These are phyloP conservation scores for Ilex paraguariensis DNA, from an alignment of 305 asterid species.

Conservation along the genomic window DNA sequence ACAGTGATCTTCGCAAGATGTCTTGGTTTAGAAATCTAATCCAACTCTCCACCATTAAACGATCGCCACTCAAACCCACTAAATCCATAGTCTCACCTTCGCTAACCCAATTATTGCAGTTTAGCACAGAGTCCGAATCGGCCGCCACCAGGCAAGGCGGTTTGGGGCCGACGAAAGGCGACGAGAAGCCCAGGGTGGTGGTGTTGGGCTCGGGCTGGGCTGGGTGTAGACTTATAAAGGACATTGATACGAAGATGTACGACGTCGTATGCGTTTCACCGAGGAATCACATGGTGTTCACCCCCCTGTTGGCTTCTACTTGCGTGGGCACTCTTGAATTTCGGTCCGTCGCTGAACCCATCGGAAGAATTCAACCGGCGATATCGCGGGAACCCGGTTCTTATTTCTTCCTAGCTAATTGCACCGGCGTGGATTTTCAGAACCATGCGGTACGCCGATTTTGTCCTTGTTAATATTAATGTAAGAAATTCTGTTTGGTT, in stretches of 20 bases:
- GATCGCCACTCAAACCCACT: conserved; percentile 15
- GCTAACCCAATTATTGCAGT: conserved; percentile 38
- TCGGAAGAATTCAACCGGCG: conserved; percentile 93
- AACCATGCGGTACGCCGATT: too few species aligned
- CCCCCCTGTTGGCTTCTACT: conserved; percentile 89
- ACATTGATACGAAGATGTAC: conserved; percentile 53
- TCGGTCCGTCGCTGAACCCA: conserved; percentile 94
- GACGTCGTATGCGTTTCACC: conserved; percentile 89
- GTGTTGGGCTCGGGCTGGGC: conserved; percentile 97
- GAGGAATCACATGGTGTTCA: conserved; percentile 93
- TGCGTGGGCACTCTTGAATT: conserved; percentile 97
- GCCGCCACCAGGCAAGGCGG: conserved; percentile 28
- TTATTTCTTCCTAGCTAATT: conserved; percentile 35
- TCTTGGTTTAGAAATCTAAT: conserved; percentile 72
- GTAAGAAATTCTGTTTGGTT: too few species aligned
- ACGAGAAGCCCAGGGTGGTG: conserved; percentile 83
- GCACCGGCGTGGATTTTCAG: too few species aligned
- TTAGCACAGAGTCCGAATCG: conserved; percentile 32
- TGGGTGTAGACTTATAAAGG: conserved; percentile 87
- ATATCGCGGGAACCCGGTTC: conserved; percentile 83
- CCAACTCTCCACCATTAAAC: conserved; percentile 44
- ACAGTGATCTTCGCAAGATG: conserved; percentile 29
- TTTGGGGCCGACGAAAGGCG: conserved; percentile 59
- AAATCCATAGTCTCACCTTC: conserved; percentile 32
- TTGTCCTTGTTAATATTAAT: too few species aligned